Conservation (phyloP, 345 rosid genomes). For the Hevea brasiliensis region DNA sequence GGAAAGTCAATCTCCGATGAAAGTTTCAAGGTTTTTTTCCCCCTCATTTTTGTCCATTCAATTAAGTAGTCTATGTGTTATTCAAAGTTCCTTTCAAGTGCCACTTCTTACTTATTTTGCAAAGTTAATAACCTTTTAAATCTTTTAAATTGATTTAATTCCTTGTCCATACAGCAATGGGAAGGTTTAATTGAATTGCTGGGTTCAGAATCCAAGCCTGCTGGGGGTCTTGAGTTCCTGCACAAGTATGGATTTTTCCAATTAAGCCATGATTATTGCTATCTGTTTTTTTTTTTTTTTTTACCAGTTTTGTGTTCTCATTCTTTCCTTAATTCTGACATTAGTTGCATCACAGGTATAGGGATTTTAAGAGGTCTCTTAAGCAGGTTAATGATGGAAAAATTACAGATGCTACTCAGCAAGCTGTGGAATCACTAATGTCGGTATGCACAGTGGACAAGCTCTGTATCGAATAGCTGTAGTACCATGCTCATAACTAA, state of each 20-base stretch:
- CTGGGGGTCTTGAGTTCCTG: slow-evolving; percentile 91
- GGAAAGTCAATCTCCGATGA: slow-evolving; percentile 92
- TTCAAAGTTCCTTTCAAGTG: neutral
- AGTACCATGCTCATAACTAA: slow-evolving; percentile 3
- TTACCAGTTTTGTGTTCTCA: neutral
- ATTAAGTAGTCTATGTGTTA: neutral
- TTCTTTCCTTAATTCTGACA: neutral
- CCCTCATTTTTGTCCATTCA: neutral
- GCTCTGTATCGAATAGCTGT: neutral
- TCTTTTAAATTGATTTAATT: neutral
- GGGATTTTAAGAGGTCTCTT: slow-evolving; percentile 90
- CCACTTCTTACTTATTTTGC: neutral
- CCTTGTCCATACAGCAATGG: slow-evolving; percentile 72
- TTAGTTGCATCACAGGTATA: slow-evolving; percentile 54
- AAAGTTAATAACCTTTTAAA: neutral
- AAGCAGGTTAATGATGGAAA: slow-evolving; percentile 58
- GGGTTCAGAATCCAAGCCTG: slow-evolving; percentile 73
- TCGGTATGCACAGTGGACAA: slow-evolving; percentile 43
- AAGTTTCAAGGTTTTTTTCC: slow-evolving; percentile 67
- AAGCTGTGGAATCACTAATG: slow-evolving; percentile 78
- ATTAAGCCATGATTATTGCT: neutral
- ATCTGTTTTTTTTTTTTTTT: neutral
- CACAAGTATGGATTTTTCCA: slow-evolving; percentile 58
- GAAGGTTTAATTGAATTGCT: slow-evolving; percentile 84
- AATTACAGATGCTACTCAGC: slow-evolving; percentile 52